Conservation (phyloP, 768 basidiomycete species). For the Boletus fagicola region DNA sequence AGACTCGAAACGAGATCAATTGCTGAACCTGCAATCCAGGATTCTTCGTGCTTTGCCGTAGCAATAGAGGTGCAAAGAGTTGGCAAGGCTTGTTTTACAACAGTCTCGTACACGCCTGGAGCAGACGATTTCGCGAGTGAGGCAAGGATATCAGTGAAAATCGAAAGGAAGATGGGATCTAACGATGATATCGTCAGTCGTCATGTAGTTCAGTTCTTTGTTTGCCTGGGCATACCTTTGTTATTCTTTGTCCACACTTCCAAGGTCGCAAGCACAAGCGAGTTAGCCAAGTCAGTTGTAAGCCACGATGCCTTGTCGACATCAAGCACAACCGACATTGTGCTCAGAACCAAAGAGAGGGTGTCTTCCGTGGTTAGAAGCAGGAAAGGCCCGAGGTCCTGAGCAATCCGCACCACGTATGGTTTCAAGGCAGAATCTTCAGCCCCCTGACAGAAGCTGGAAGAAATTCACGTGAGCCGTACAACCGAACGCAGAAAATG, state of each 20-base stretch:
- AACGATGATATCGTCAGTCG: constrained; percentile 15
- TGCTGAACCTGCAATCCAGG: constrained; percentile 75
- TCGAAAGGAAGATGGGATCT: constrained; percentile 90
- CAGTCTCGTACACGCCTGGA: constrained; percentile 62
- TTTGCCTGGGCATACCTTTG: constrained; percentile 54
- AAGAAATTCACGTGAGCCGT: constrained; percentile 10
- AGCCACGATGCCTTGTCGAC: constrained; percentile 75
- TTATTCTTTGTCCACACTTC: constrained; percentile 86
- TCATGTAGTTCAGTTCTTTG: not conserved
- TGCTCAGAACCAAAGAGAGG: constrained; percentile 82
- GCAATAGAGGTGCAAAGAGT: constrained; percentile 64
- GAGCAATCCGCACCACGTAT: constrained; percentile 71
- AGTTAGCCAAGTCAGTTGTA: constrained; percentile 59
- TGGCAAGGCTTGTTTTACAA: constrained; percentile 74
- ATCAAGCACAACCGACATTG: constrained; percentile 74
- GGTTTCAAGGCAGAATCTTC: constrained; percentile 55
- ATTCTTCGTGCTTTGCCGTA: constrained; percentile 56
- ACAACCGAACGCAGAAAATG: not conserved
- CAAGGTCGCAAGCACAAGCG: constrained; percentile 64
- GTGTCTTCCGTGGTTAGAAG: constrained; percentile 82
- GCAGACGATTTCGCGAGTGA: constrained; percentile 63
- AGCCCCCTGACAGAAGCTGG: constrained; percentile 67
- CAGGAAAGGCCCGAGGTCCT: constrained; percentile 82
- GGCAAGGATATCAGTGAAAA: constrained; percentile 76
- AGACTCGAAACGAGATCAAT: constrained; percentile 79